Conservation (phyloP, 2,329 filamentous ascomycete species). For the Chlorencoelia australis region DNA sequence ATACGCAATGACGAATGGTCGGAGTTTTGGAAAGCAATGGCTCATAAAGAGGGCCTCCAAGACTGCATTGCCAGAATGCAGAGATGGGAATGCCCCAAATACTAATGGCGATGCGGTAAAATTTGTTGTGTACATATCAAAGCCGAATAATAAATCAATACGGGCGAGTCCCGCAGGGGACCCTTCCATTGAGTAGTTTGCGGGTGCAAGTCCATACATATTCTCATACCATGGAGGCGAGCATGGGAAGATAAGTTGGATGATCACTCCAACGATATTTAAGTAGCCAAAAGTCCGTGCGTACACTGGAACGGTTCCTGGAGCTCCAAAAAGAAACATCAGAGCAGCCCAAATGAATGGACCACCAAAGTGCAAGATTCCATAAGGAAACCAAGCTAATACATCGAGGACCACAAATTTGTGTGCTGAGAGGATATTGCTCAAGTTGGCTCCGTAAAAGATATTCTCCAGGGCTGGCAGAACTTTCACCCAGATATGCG, state of each 20-base stretch:
- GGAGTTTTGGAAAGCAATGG: conserved; percentile 77
- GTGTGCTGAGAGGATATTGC: conserved; percentile 89
- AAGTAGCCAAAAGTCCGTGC: conserved; percentile 86
- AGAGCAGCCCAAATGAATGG: conserved; percentile 68
- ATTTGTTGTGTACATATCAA: conserved; percentile 86
- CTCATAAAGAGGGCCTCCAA: conserved; percentile 89
- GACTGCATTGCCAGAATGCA: conserved; percentile 83
- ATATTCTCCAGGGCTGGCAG: conserved; percentile 93
- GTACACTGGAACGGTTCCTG: conserved; percentile 75
- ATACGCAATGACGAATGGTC: conserved; percentile 72
- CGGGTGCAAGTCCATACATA: conserved; percentile 78
- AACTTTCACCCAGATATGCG: conserved; percentile 91
- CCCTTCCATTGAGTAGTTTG: conserved; percentile 83
- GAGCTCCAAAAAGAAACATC: conserved; percentile 83
- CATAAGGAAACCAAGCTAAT: conserved; percentile 88
- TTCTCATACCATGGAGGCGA: conserved; percentile 97
- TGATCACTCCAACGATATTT: conserved; percentile 77
- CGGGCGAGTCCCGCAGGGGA: conserved; percentile 82
- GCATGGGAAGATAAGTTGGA: conserved; percentile 86
- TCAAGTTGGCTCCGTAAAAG: conserved; percentile 88
- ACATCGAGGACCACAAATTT: conserved; percentile 76
- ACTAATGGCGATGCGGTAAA: conserved; percentile 87
- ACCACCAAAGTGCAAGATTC: conserved; percentile 79
- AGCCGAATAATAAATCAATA: conserved; percentile 79
- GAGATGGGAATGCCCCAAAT: conserved; percentile 88